phyloP scores from a whole-genome alignment of 2,329 filamentous ascomycete species.

The Fonsecaea erecta region DNA sequence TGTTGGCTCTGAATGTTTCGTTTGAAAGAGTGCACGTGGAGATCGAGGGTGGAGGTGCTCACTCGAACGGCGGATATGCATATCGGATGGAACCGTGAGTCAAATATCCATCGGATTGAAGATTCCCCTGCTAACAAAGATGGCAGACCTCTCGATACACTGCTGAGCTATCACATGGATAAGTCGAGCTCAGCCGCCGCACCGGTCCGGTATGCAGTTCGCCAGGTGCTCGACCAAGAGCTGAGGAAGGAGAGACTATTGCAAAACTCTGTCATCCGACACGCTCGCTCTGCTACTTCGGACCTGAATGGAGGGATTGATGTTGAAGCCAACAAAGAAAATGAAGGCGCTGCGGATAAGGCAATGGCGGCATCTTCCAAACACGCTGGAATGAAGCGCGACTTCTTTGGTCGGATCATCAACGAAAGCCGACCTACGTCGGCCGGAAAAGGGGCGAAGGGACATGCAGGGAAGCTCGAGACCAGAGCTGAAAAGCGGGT shows the following conservation, averaged over 20 bases:
- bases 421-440: conserved; percentile 41
- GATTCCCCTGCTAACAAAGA: conserved; percentile 38
- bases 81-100: conserved; percentile 95
- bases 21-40: conserved; percentile 84
- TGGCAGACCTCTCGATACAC: conserved; percentile 69
- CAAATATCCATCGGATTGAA: neutral
- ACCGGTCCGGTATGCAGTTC: conserved; percentile 86
- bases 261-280: conserved; percentile 68
- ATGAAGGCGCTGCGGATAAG: conserved; percentile 40
- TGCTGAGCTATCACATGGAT: conserved; percentile 75
- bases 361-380: conserved; percentile 37
- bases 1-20: conserved; percentile 79
- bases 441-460: conserved; percentile 36
- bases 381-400: conserved; percentile 63
- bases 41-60: conserved; percentile 59
- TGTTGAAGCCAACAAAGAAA: conserved; percentile 44
- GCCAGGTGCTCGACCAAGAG: conserved; percentile 91
- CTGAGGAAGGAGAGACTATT: conserved; percentile 73
- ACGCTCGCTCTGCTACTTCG: conserved; percentile 55
- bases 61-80: conserved; percentile 67
- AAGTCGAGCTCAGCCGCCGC: conserved; percentile 56
- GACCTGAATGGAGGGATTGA: conserved; percentile 12
- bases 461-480: conserved; percentile 38
- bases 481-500: conserved; percentile 62
- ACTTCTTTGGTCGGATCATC: conserved; percentile 84